Conservation (phyloP, 306 rosid genomes). For the Prunus mira region DNA sequence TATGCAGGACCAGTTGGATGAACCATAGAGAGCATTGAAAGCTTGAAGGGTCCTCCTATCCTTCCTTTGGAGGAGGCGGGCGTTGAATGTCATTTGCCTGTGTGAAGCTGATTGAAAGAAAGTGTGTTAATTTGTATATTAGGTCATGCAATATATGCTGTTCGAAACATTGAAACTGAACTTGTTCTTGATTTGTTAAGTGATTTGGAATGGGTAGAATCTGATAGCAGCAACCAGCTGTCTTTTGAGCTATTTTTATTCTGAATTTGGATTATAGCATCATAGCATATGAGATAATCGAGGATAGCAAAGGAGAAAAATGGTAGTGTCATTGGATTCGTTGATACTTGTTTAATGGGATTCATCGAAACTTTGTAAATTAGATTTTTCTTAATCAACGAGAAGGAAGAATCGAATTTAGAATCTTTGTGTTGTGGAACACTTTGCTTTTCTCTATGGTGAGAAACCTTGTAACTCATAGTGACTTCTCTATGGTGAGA, state of each 20-base stretch:
- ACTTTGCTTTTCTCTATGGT: no score
- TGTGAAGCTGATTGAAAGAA: slow-evolving; percentile 36
- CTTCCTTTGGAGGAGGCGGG: slow-evolving; percentile 64
- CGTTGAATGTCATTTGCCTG: slow-evolving; percentile 56
- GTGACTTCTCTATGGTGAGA: no score
- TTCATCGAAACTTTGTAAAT: neutral
- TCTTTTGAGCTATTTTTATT: slow-evolving; percentile 24
- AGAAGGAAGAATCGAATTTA: no score
- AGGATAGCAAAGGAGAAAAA: neutral
- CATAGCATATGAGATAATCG: neutral
- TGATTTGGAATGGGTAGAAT: slow-evolving; percentile 41
- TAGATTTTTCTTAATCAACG: no score
- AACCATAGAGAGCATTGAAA: slow-evolving; percentile 51
- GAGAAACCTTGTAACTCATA: no score
- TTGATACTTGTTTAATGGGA: neutral
- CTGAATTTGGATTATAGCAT: neutral
- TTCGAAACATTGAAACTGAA: slow-evolving; percentile 19
- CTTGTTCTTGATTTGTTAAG: slow-evolving; percentile 23
- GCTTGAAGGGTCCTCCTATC: slow-evolving; percentile 29
- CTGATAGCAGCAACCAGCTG: slow-evolving; percentile 31
- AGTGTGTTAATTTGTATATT: slow-evolving; percentile 33
- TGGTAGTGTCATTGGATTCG: neutral
- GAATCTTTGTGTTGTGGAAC: no score
- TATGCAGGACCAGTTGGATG: slow-evolving; percentile 86
- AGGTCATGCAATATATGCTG: neutral